Evolutionary conservation across 2,329 filamentous ascomycete species (phyloP).

Genomic region (Bipolaris bicolor): DNA sequence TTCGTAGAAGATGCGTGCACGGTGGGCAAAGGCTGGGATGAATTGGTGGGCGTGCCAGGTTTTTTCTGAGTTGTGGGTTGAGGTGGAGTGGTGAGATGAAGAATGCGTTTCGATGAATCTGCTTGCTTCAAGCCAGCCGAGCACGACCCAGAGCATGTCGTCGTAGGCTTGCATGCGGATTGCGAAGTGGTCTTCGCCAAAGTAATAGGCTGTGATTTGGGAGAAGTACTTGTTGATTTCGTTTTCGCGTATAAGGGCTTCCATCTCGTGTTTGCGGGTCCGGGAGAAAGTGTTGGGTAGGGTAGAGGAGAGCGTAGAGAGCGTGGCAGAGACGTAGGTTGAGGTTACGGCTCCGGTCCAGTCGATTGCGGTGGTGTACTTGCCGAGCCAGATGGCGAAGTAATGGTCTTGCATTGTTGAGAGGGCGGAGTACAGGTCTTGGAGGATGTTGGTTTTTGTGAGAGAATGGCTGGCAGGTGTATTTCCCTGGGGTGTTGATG

Average conservation of each 20-base stretch:
- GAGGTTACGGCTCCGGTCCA: slow-evolving; percentile 89
- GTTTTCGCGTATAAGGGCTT: slow-evolving; percentile 68
- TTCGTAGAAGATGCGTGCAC: slow-evolving; percentile 85
- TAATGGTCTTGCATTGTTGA: slow-evolving; percentile 77
- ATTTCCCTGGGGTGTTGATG: background rate
- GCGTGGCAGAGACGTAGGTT: slow-evolving; percentile 76
- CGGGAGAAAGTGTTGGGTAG: slow-evolving; percentile 44
- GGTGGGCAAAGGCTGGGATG: slow-evolving; percentile 77
- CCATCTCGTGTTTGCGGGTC: slow-evolving; percentile 36
- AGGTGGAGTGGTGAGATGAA: slow-evolving; percentile 61
- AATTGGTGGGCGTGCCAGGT: slow-evolving; percentile 80
- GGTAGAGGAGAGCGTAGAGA: slow-evolving; percentile 68
- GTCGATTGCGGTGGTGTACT: slow-evolving; percentile 86
- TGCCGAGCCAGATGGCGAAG: slow-evolving; percentile 77
- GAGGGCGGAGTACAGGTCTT: slow-evolving; percentile 62
- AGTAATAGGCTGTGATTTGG: slow-evolving; percentile 79
- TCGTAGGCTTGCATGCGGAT: slow-evolving; percentile 84
- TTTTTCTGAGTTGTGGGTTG: slow-evolving; percentile 2
- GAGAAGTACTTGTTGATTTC: slow-evolving; percentile 83
- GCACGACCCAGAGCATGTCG: slow-evolving; percentile 93
- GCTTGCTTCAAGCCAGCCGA: slow-evolving; percentile 85
- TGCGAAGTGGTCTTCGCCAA: slow-evolving; percentile 79
- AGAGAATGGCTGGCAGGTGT: background rate
- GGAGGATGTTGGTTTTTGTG: slow-evolving; percentile 29
- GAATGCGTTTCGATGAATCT: slow-evolving; percentile 77